Evolutionary conservation across 2,329 filamentous ascomycete genomes (phyloP).

Genomic region (Pseudocercospora pini-densiflorae): DNA sequence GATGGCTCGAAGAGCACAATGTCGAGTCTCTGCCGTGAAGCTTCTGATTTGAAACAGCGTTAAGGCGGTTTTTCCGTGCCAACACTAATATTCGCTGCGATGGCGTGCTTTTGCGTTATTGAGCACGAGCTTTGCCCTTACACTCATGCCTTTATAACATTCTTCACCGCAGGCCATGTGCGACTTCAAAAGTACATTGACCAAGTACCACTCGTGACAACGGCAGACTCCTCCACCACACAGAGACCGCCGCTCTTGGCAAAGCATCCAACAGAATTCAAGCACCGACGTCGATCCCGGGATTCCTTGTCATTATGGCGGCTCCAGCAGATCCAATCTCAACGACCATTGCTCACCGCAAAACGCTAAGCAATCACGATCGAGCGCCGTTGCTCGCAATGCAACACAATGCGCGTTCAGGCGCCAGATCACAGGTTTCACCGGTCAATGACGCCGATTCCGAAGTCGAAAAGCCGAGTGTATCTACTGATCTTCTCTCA

Average conservation of each 20-base stretch:
- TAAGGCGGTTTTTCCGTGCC: background rate
- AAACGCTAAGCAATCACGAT: background rate
- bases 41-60: background rate
- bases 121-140: background rate
- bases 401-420: background rate
- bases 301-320: background rate
- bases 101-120: slow-evolving; percentile 6
- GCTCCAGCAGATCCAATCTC: background rate
- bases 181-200: background rate
- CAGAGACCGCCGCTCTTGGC: background rate
- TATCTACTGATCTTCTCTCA: background rate
- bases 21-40: background rate
- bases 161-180: background rate
- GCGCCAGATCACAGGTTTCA: background rate
- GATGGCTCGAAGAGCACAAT: background rate
- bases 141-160: background rate
- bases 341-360: background rate
- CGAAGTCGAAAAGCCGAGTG: background rate
- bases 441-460: background rate
- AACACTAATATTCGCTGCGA: background rate
- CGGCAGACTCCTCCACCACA: background rate
- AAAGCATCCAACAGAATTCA: background rate
- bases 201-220: background rate
- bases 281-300: background rate
- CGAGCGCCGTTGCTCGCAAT: background rate